Evolutionary conservation across 1,139 yeast genomes (phyloP).

Genomic region (Suhomyces bokatorum): DNA sequence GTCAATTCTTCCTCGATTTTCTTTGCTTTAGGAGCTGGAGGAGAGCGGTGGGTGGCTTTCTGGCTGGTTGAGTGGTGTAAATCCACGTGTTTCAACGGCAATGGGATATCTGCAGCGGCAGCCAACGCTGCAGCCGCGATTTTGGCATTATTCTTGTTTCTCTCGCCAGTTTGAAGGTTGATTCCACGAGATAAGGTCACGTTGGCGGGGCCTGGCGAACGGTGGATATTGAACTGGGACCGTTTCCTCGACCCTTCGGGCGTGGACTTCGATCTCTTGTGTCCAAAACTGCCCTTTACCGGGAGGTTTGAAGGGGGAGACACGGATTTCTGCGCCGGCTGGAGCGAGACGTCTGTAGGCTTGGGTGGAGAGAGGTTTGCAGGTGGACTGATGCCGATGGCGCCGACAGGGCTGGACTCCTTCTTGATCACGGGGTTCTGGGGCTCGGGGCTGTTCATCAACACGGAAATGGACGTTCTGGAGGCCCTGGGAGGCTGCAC

Average conservation of each 20-base stretch:
- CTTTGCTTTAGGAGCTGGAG: background rate
- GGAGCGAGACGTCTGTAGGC: background rate
- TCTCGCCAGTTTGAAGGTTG: constrained; percentile 36
- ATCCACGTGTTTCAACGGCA: constrained; percentile 40
- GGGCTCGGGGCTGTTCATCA: constrained; percentile 17
- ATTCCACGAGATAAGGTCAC: constrained; percentile 49
- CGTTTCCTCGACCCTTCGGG: constrained; percentile 17
- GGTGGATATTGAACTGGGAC: constrained; percentile 1
- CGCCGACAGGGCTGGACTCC: background rate
- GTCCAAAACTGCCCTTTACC: constrained; percentile 21
- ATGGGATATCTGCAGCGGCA: constrained; percentile 67
- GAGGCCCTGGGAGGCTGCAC: constrained; percentile 5
- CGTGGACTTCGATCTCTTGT: constrained; percentile 29
- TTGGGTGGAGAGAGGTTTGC: constrained; percentile 3
- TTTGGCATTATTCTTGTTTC: constrained; percentile 50
- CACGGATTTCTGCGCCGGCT: constrained; percentile 10
- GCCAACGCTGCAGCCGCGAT: constrained; percentile 74
- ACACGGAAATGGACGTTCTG: constrained; percentile 15
- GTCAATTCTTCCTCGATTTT: constrained; percentile 16
- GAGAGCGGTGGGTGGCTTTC: background rate
- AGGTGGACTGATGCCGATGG: background rate
- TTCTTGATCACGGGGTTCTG: background rate
- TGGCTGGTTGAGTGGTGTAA: background rate
- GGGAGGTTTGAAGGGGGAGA: constrained; percentile 19
- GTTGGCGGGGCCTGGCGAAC: constrained; percentile 51